Evolutionary conservation across 495 filamentous ascomycete genomes (phyloP), one percentile per base, ranked within the genome.

Genomic region (Podospora pseudoanserina): DNA sequence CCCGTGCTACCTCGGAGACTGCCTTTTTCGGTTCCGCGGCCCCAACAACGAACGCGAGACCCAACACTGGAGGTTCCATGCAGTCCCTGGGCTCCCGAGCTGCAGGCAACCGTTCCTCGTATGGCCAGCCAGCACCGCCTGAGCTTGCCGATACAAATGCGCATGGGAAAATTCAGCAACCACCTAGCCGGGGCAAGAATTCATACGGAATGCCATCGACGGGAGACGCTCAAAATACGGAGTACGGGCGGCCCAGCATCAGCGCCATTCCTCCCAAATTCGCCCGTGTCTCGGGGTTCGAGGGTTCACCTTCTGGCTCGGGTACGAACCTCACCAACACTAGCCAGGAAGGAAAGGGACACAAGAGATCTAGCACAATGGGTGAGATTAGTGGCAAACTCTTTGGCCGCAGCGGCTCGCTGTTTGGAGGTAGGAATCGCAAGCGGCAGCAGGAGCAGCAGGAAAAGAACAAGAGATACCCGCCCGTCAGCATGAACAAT

Each of bases 281-380:
- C 54, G 83, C 79, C 49, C 71, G 78, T 63, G 77, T 86, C 19
- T 79, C 84, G 2, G 84, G 84, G 18, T 79, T 86, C 32, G 61
- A 63, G 61, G 61, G 61, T 63, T 20, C 61, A 23, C 28, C 28
- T 9, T 28, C 63, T 23, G 28, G 49, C 2, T 13, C 67, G 20
- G 49, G 65, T 30, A 23, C 39, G 15, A 32, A 54, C 15, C n/a
- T 58, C 55, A 20, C 15, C n/a, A 64, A 20, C 18, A 27, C 39
- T 0, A 44, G 63, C 7, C 60, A 63, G 32, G 80, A 80, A 55
- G 71, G 63, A 26, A 92, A 90, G 78, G 88, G 90, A n/a, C 94
- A 97, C 81, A 94, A 92, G 79, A 85, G 94, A 69, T 96, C 94
- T 2, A 97, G 89, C 77, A 97, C 94, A 4, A 88, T 97, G 72